phyloP scores from a whole-genome alignment of 108 stramenopile genomes.

The Cyclostephanos invisitatus region DNA sequence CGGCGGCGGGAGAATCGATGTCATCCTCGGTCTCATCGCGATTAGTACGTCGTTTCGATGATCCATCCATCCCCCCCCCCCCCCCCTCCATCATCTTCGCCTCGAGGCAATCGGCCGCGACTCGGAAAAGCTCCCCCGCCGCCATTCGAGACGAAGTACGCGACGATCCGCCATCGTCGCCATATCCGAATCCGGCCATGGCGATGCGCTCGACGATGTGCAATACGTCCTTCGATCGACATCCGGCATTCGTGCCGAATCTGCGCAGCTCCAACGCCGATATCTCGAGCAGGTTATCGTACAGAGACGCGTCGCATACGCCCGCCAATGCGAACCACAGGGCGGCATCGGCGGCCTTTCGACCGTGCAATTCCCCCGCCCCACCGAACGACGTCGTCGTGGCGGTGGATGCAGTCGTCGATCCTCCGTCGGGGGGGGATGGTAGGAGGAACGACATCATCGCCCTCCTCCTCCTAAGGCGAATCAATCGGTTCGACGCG shows the following conservation, averaged over 20 bases:
- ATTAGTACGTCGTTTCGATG: too few relatives aligned
- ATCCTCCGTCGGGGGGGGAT: too few relatives aligned
- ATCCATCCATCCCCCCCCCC: too few relatives aligned
- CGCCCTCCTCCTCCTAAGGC: constrained; percentile 25
- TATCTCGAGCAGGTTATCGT: constrained; percentile 50
- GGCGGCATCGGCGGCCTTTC: constrained; percentile 82
- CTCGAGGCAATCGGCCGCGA: constrained; percentile 44
- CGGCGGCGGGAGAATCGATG: background rate
- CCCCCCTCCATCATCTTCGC: constrained; percentile 14
- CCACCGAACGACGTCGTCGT: background rate
- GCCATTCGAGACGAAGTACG: too few relatives aligned
- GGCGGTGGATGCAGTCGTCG: background rate
- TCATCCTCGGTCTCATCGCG: constrained; percentile 7
- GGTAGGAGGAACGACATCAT: constrained; percentile 10
- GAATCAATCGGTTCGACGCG: constrained; percentile 31
- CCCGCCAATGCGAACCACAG: constrained; percentile 84
- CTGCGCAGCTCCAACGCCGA: constrained; percentile 56
- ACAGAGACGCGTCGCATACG: constrained; percentile 30
- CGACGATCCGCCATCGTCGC: too few relatives aligned
- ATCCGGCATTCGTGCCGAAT: constrained; percentile 61
- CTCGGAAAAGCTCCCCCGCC: too few relatives aligned
- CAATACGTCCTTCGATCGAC: constrained; percentile 62
- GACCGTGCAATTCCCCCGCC: constrained; percentile 54
- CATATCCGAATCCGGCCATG: constrained; percentile 53
- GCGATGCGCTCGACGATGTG: constrained; percentile 69